A percentile compares a stretch with the other conserved stretches of the same genome.
Evolutionary conservation across 2,329 filamentous ascomycete species (phyloP).

Genomic region (Emmonsiellopsis sp.): DNA sequence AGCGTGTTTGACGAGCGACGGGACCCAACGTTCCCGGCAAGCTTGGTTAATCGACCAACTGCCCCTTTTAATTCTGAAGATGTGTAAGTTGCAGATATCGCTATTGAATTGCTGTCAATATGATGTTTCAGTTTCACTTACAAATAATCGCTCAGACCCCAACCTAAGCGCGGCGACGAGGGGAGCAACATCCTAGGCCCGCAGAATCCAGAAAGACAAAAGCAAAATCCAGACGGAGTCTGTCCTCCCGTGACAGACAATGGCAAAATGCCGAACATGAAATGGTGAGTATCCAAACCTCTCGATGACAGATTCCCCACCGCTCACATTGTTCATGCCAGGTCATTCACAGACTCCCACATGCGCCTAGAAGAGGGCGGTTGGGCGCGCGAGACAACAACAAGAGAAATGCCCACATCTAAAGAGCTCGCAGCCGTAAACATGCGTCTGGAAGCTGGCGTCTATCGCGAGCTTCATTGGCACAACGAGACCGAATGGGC

Average conservation of each 20-base stretch:
- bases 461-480: constrained; percentile 71
- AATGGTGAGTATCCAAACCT: constrained; percentile 47
- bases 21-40: not conserved
- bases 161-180: not conserved
- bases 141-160: not conserved
- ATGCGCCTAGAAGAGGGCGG: constrained; percentile 48
- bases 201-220: constrained; percentile 57
- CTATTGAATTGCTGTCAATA: not conserved
- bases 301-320: not conserved
- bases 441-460: constrained; percentile 65
- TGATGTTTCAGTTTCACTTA: not conserved
- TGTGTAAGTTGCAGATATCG: not conserved
- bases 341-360: constrained; percentile 34
- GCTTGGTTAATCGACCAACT: not conserved
- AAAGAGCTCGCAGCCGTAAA: constrained; percentile 69
- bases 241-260: constrained; percentile 66
- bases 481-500: constrained; percentile 75
- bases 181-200: constrained; percentile 50
- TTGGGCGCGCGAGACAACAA: constrained; percentile 62
- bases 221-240: constrained; percentile 62
- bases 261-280: constrained; percentile 61
- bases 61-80: not conserved
- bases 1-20: constrained; percentile 2
- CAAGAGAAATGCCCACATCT: constrained; percentile 26
- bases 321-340: not conserved